Base-by-base conservation (phyloP, 129 eudicot genomes). In the Flaveria sonorensis region DNA sequence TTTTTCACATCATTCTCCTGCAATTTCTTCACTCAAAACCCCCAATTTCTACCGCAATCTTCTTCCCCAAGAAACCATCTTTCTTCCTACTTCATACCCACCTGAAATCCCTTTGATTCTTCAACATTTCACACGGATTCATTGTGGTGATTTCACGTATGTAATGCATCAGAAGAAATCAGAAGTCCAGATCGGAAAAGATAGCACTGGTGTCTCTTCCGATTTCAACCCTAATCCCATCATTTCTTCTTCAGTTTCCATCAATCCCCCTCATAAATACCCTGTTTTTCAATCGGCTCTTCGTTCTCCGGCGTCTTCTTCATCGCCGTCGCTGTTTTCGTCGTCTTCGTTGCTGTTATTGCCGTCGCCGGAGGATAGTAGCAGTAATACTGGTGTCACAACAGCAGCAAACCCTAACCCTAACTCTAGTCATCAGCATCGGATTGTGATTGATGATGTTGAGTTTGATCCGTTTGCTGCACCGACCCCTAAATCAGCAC, bases 91-190 rank as follows among this genome's bases (percentile, higher is more conserved):
- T 32, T 32, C 39, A 32, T 32, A 4, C 39, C 39, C 39, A 32
- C 39, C 39, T 32, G 39, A 4, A 32, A 0, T 32, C 5, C 39
- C 4, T 0, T 32, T 32, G 0, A 4, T 32, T 32, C 67, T 52
- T 77, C 55, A 67, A 66, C 5, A 51, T 51, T 15, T 69, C 26
- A 1, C 79, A 62, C 11, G 24, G 19, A 2, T 61, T 23, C 61
- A 26, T 16, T 59, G 43, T 78, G 52, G 20, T 28, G 3, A 65
- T 43, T 78, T 46, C 52, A 32, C 73, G 16, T 65, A 80, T 80
- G 96, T 89, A 87, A 93, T 93, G 98, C 98, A 93, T 93, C 96
- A 91, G 88, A 93, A 93, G 86, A 93, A 93, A 93, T 93, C 97
- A 20, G 98, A 93, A 89, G 89, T 84, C 75, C 98, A 93, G 93